Evolutionary conservation across 2,329 filamentous ascomycete species (phyloP).

Genomic region (Hypoxylon sp.): DNA sequence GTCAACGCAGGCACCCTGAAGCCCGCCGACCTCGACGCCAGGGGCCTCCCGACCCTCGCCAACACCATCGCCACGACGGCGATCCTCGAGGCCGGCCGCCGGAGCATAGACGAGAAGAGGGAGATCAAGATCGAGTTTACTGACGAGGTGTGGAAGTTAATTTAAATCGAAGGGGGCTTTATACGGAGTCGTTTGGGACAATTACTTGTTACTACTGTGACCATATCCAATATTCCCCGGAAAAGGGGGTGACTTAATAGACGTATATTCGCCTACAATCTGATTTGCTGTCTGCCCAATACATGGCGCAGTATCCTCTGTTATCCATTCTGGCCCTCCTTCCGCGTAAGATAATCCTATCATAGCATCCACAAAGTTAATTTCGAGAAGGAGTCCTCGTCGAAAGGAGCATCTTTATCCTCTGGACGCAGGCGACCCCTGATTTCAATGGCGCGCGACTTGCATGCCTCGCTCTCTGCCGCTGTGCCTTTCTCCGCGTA

Average conservation of each 20-base stretch:
- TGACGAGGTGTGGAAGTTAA: constrained; percentile 65
- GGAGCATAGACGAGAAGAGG: constrained; percentile 83
- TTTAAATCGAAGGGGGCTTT: background rate
- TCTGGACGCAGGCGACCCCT: constrained; percentile 24
- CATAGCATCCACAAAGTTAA: constrained; percentile 36
- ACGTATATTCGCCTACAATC: background rate
- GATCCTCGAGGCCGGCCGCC: constrained; percentile 85
- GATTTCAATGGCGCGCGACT: constrained; percentile 23
- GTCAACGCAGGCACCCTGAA: constrained; percentile 78
- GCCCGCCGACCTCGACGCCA: constrained; percentile 78
- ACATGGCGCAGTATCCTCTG: background rate
- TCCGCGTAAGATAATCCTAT: constrained; percentile 12
- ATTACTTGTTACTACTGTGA: background rate
- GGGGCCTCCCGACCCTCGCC: constrained; percentile 81
- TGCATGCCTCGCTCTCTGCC: constrained; percentile 1
- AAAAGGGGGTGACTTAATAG: background rate
- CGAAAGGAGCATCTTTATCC: constrained; percentile 30
- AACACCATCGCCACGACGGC: constrained; percentile 94
- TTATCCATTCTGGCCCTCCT: background rate
- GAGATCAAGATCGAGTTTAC: constrained; percentile 76
- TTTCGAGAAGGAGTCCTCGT: constrained; percentile 36
- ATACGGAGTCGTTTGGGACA: background rate
- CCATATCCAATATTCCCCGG: background rate
- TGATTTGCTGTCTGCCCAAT: background rate
- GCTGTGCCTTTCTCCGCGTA: constrained; percentile 4